Base-by-base conservation (phyloP, 768 basidiomycete genomes). In the Boletus reticulatus region DNA sequence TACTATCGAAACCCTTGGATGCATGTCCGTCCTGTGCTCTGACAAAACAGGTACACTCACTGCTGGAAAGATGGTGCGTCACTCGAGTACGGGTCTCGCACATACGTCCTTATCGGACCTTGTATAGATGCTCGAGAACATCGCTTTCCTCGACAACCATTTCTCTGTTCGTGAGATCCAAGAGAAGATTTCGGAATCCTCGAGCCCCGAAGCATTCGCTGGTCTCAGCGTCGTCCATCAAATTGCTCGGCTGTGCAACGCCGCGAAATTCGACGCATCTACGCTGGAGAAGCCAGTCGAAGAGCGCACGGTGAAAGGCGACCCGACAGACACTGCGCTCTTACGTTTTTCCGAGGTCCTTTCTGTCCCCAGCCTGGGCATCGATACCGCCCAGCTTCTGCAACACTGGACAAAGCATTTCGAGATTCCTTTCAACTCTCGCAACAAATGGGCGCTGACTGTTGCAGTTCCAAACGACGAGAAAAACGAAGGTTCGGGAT, bases 361-460 rank as follows among this genome's bases (percentile, higher is more conserved):
- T 43, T 62, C 62, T n/a, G 32, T 66, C 27, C 56, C 69, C 3
- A 53, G 47, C 12, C 32, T 61, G 2, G 43, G 45, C 13, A 63
- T 73, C n/a, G 42, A 65, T 34, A 47, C 64, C 11, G 16, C 63
- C 20, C 53, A 60, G 12, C 46, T 68, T 10, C 31, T 64, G 22
- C 10, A 56, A 55, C 20, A 65, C 62, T 65, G 59, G 62, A 44
- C 63, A 61, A 59, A 51, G 58, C 22, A 44, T 34, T 75, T 72
- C 51, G 73, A 73, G 22, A 73, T 78, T 32, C 75, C 75, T 2
- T 78, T 78, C 67, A 78, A 78, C 52, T 82, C 80, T 7, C 76
- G 74, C 54, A 80, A 81, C 58, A 85, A 84, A 59, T 84, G 77
- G 76, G 82, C 83, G 71, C 63, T 84, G 50, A 80, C 76, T 42